A percentile compares a stretch with the other conserved stretches of the same genome.
These are phyloP conservation scores for Aspergillus sergii DNA, from an alignment of 2,329 filamentous ascomycete genomes.

Conservation along the genomic window DNA sequence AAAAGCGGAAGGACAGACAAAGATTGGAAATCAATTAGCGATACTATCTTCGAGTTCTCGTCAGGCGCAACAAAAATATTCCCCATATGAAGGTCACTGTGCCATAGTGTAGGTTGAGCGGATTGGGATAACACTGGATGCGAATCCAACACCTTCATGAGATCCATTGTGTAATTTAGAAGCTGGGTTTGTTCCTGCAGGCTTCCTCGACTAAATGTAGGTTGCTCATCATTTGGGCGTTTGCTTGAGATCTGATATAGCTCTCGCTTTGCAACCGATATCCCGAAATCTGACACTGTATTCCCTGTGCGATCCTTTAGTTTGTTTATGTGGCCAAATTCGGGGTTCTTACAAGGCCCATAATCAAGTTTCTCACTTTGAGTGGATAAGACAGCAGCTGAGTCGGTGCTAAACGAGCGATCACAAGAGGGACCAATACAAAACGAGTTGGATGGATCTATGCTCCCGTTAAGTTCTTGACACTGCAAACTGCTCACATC, in stretches of 20 bases:
- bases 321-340: too few species aligned
- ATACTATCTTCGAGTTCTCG: conserved; percentile 23
- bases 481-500: conserved; percentile 6
- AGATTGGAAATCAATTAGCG: conserved; percentile 30
- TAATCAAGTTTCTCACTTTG: conserved; percentile 3
- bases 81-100: conserved; percentile 32
- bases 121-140: conserved; percentile 12
- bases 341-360: conserved; percentile 18
- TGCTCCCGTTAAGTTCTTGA: conserved; percentile 9
- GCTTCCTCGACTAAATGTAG: conserved; percentile 13
- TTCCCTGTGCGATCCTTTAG: conserved; percentile 18
- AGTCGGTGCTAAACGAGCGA: conserved; percentile 15
- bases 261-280: conserved; percentile 22
- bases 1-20: conserved; percentile 30
- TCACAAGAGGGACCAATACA: conserved; percentile 24
- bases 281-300: conserved; percentile 17
- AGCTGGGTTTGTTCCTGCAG: conserved; percentile 17
- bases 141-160: conserved; percentile 21
- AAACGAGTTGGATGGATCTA: conserved; percentile 20
- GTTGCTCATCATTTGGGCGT: neutral
- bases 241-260: conserved; percentile 16
- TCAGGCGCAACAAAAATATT: conserved; percentile 35
- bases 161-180: conserved; percentile 11
- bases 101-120: conserved; percentile 25
- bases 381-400: neutral